These are phyloP conservation scores for Alternaria postmessia DNA, from an alignment of 2,329 filamentous ascomycete species.

Conservation along the genomic window DNA sequence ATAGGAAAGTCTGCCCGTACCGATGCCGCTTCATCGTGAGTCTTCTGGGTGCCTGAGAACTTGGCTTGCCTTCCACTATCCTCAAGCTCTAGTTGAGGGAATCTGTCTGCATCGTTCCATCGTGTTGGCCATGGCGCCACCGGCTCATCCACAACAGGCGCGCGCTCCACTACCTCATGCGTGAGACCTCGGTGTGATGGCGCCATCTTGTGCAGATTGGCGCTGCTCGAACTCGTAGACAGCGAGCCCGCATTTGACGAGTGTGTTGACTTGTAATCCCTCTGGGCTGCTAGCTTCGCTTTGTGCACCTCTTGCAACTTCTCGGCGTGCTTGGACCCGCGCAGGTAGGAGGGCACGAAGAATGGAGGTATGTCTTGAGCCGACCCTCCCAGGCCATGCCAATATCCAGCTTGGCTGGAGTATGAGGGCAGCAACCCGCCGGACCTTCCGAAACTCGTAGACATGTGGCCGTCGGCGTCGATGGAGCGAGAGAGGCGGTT, in stretches of 20 bases:
- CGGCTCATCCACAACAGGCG: conserved; percentile 65
- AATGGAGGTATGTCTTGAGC: conserved; percentile 60
- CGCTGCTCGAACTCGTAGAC: conserved; percentile 65
- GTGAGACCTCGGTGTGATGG: conserved; percentile 78
- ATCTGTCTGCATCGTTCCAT: conserved; percentile 85
- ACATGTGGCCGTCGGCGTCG: conserved; percentile 60
- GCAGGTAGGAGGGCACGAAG: conserved; percentile 86
- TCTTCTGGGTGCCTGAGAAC: conserved; percentile 64
- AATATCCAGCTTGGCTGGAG: conserved; percentile 57
- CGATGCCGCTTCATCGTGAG: conserved; percentile 77
- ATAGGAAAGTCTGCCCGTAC: conserved; percentile 86
- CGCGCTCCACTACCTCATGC: conserved; percentile 83
- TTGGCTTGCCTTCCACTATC: conserved; percentile 76
- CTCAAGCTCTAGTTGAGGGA: conserved; percentile 74
- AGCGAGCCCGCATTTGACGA: conserved; percentile 58
- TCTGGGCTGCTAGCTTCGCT: conserved; percentile 63
- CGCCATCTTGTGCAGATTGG: conserved; percentile 67
- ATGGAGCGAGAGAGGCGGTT: conserved; percentile 51
- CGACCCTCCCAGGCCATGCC: conserved; percentile 36
- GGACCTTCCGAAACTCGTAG: conserved; percentile 53
- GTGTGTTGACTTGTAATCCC: conserved; percentile 52
- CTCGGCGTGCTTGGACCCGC: conserved; percentile 78
- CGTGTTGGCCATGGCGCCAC: conserved; percentile 78
- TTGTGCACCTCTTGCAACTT: conserved; percentile 75
- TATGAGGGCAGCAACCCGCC: conserved; percentile 55